phyloP scores from a whole-genome alignment of 2,329 filamentous ascomycete genomes.

The Alternaria sp. region DNA sequence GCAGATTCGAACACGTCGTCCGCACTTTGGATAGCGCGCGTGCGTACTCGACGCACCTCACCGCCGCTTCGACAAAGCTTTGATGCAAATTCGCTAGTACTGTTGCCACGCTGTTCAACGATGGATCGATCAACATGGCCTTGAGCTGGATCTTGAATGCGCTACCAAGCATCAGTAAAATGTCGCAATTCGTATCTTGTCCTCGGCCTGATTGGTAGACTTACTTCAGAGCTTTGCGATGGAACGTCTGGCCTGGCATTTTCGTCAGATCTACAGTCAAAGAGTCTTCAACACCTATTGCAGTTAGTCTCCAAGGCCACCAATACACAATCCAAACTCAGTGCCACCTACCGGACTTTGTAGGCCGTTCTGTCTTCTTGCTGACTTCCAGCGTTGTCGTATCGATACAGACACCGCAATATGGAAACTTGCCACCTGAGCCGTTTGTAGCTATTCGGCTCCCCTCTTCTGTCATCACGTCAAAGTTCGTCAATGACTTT shows the following conservation, averaged over 20 bases:
- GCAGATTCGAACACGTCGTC: constrained; percentile 66
- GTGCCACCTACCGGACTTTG: constrained; percentile 56
- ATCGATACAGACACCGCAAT: constrained; percentile 84
- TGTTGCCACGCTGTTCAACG: constrained; percentile 74
- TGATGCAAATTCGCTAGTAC: constrained; percentile 77
- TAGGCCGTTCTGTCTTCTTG: constrained; percentile 69
- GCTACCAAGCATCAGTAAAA: constrained; percentile 43
- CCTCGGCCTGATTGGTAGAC: constrained; percentile 41
- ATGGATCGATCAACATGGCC: constrained; percentile 81
- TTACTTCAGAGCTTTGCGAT: constrained; percentile 77
- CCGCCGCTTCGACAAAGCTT: constrained; percentile 79
- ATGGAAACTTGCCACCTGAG: constrained; percentile 73
- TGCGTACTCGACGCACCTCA: constrained; percentile 72
- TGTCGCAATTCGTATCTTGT: constrained; percentile 9
- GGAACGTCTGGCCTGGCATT: constrained; percentile 77
- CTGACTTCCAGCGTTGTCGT: constrained; percentile 76
- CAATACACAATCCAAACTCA: background rate
- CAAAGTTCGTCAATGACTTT: constrained; percentile 89
- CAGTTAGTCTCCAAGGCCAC: constrained; percentile 16
- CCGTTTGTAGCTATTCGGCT: constrained; percentile 45
- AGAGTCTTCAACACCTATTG: constrained; percentile 68
- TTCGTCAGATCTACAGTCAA: constrained; percentile 81
- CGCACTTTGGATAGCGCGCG: constrained; percentile 65
- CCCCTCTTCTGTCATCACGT: constrained; percentile 66
- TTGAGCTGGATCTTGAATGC: constrained; percentile 86